phyloP scores from a whole-genome alignment of 1,139 yeast genomes.

The Diutina pseudorugosa region DNA sequence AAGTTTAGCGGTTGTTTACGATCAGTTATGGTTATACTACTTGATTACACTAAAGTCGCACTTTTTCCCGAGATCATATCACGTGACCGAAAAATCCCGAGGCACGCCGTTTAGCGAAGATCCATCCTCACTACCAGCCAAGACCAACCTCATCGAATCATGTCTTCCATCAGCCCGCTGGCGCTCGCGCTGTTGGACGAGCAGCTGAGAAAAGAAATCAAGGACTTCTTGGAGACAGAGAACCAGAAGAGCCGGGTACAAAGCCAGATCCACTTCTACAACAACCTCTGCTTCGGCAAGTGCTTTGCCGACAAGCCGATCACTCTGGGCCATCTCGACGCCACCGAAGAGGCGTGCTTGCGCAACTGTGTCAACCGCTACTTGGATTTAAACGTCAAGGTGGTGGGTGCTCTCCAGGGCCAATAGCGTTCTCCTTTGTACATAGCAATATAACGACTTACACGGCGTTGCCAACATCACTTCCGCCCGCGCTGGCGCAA shows the following conservation, averaged over 20 bases:
- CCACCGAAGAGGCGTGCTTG: constrained; percentile 60
- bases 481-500: no score
- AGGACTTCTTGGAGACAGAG: constrained; percentile 69
- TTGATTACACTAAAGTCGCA: no score
- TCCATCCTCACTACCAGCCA: no score
- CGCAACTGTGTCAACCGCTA: constrained; percentile 75
- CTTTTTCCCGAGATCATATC: neutral
- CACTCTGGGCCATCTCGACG: constrained; percentile 37
- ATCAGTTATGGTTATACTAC: no score
- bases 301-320: constrained; percentile 48
- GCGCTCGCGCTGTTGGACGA: constrained; percentile 60
- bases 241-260: constrained; percentile 84
- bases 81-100: neutral
- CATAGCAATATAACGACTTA: neutral
- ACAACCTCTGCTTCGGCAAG: constrained; percentile 83
- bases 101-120: no score
- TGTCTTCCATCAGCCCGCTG: constrained; percentile 50
- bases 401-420: constrained; percentile 41
- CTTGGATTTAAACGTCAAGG: constrained; percentile 77
- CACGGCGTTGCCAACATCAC: neutral
- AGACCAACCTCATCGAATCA: constrained; percentile 11
- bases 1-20: neutral
- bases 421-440: constrained; percentile 5
- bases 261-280: constrained; percentile 72
- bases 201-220: constrained; percentile 58